These are phyloP conservation scores for Skeletonema grethae DNA, from an alignment of 108 stramenopile genomes.

Conservation along the genomic window DNA sequence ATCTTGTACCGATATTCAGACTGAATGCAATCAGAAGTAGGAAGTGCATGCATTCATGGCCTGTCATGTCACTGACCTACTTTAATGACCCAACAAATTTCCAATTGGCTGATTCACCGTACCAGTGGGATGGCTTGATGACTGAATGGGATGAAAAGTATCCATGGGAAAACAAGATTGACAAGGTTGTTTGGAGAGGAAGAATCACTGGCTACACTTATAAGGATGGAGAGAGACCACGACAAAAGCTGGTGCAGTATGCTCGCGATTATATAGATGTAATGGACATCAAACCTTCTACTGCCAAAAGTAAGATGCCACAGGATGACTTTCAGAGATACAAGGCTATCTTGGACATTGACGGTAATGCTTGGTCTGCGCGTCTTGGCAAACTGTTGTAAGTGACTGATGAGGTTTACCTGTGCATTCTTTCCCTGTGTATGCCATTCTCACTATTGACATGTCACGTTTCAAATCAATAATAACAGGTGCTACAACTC, in stretches of 20 bases:
- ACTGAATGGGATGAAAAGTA: constrained; percentile 24
- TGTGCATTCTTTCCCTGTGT: background rate
- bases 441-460: background rate
- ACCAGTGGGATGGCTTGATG: constrained; percentile 30
- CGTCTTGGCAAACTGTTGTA: constrained; percentile 39
- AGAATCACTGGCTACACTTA: constrained; percentile 33
- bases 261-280: constrained; percentile 17
- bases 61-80: constrained; percentile 29
- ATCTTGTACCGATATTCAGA: constrained; percentile 31
- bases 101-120: constrained; percentile 15
- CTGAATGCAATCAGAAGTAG: constrained; percentile 29
- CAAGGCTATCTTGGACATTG: constrained; percentile 51
- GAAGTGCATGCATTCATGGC: constrained; percentile 27
- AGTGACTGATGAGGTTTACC: too few species aligned
- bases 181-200: constrained; percentile 39
- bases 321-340: constrained; percentile 41
- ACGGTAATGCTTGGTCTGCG: constrained; percentile 53
- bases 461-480: background rate
- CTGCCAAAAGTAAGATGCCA: constrained; percentile 4
- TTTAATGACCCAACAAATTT: constrained; percentile 20
- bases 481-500: constrained; percentile 42
- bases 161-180: constrained; percentile 27
- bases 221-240: constrained; percentile 23
- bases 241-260: constrained; percentile 20
- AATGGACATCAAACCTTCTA: constrained; percentile 20